Base-by-base conservation (phyloP, 306 rosid species). In the Cyclanthera cordifolia region DNA sequence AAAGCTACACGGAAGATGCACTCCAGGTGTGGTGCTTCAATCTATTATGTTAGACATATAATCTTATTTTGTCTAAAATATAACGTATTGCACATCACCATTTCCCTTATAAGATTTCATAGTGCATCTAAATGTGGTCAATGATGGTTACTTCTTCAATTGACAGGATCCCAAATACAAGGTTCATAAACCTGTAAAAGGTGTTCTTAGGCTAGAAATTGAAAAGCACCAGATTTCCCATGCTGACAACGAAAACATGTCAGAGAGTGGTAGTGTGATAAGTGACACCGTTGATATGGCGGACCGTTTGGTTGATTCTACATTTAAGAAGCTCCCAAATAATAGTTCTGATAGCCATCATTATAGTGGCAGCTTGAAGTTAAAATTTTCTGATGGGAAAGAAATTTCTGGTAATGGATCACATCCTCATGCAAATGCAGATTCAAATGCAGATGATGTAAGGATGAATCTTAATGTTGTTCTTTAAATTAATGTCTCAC, bases 181-280 rank as follows among this genome's bases (percentile, higher is more conserved):
- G 85, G 85, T 88, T 76, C 91, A 89, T 75, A 93, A 93, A 77
- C 99, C 99, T 72, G 91, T 93, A 47, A 93, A 90, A 81, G 96
- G 99, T 41, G 88, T 86, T 74, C 79, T 93, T 86, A 82, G 86
- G 73, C 84, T 93, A 78, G 96, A 93, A 82, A 90, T 93, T 28
- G 96, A 93, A 73, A 93, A 90, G 87, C 96, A 90, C 82, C 95
- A 87, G 85, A 85, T 85, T 74, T 81, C 81, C 63, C 88, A 76
- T 77, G 79, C 79, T 66, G 99, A 93, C 80, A 15, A 83, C 81
- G 99, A 93, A 75, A 90, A 79, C 76, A 67, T 86, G 80, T 93
- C 99, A 70, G 99, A 93, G 81, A 78, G 82, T 69, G 99, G 96
- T 59, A 90, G 97, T 72, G 74, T 78, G 56, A 87, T 90, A 73